Evolutionary conservation across 768 basidiomycete species (phyloP).

Genomic region (Leccinum uliginosum): DNA sequence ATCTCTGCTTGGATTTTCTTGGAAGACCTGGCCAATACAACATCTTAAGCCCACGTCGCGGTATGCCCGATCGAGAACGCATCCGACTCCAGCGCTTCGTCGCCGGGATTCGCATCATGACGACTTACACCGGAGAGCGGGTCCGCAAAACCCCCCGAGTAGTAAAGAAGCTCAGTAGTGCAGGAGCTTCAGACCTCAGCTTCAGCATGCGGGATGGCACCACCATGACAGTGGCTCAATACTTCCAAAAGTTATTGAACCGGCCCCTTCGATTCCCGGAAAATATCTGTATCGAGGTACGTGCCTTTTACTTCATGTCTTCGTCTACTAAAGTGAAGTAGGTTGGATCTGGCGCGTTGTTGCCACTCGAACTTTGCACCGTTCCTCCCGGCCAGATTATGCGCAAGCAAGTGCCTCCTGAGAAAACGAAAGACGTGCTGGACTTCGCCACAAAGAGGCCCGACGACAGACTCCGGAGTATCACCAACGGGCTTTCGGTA

Average conservation of each 20-base stretch:
- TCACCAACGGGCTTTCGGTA: conserved; percentile 52
- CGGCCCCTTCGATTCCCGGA: conserved; percentile 56
- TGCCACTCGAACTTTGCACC: conserved; percentile 64
- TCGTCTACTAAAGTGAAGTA: conserved; percentile 30
- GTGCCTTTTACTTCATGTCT: conserved; percentile 10
- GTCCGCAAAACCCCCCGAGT: conserved; percentile 47
- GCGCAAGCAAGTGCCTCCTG: conserved; percentile 64
- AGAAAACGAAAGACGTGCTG: conserved; percentile 59
- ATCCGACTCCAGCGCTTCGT: conserved; percentile 54
- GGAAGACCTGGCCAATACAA: conserved; percentile 28
- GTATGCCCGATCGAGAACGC: conserved; percentile 49
- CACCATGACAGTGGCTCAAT: conserved; percentile 52
- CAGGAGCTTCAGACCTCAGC: conserved; percentile 48
- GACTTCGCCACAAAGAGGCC: conserved; percentile 67
- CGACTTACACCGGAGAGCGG: conserved; percentile 35
- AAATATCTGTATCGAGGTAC: conserved; percentile 64
- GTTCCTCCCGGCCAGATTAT: conserved; percentile 67
- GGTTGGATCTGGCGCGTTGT: conserved; percentile 57
- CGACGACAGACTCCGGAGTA: conserved; percentile 49
- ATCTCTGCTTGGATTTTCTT: conserved; percentile 56
- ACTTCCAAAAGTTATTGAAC: conserved; percentile 55
- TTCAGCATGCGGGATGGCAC: conserved; percentile 60
- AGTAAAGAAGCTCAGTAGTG: conserved; percentile 53
- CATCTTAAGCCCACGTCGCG: conserved; percentile 36
- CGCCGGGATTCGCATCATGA: conserved; percentile 46